Evolutionary conservation across 2,329 filamentous ascomycete species (phyloP).

Genomic region (Exophiala viscosa): DNA sequence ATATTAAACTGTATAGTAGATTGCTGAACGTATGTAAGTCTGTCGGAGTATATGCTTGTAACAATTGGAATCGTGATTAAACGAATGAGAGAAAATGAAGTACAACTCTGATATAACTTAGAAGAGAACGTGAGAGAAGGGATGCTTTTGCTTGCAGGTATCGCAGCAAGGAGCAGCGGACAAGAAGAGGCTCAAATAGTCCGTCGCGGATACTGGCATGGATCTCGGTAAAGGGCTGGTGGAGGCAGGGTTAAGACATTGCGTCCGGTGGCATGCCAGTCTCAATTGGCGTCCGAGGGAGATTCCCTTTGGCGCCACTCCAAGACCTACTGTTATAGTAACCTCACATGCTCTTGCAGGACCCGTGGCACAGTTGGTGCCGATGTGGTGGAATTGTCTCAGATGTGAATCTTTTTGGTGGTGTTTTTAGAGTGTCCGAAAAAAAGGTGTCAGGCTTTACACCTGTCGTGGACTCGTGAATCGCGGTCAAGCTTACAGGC

Average conservation of each 20-base stretch:
- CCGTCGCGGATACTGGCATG: not conserved
- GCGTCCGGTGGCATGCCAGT: constrained; percentile 7
- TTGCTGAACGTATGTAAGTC: too few species aligned
- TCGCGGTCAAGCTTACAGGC: not conserved
- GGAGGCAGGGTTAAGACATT: constrained; percentile 11
- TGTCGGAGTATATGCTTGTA: too few species aligned
- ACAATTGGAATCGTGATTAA: too few species aligned
- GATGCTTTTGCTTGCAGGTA: too few species aligned
- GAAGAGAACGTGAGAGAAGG: too few species aligned
- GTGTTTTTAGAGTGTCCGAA: constrained; percentile 6
- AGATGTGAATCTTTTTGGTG: constrained; percentile 15
- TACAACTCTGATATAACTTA: too few species aligned
- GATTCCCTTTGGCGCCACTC: constrained; percentile 13
- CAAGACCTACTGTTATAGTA: not conserved
- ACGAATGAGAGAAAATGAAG: too few species aligned
- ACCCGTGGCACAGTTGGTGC: constrained; percentile 8
- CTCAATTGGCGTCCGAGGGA: constrained; percentile 2
- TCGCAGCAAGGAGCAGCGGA: too few species aligned
- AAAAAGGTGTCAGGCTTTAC: constrained; percentile 1
- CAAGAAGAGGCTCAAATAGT: not conserved
- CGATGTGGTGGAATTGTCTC: constrained; percentile 21
- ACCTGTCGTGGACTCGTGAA: too few species aligned
- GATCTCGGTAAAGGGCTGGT: constrained; percentile 11
- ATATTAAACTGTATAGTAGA: too few species aligned
- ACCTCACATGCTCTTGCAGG: constrained; percentile 1